Evolutionary conservation across 495 filamentous ascomycete species (phyloP).

Genomic region (Elasticomyces elasticus): DNA sequence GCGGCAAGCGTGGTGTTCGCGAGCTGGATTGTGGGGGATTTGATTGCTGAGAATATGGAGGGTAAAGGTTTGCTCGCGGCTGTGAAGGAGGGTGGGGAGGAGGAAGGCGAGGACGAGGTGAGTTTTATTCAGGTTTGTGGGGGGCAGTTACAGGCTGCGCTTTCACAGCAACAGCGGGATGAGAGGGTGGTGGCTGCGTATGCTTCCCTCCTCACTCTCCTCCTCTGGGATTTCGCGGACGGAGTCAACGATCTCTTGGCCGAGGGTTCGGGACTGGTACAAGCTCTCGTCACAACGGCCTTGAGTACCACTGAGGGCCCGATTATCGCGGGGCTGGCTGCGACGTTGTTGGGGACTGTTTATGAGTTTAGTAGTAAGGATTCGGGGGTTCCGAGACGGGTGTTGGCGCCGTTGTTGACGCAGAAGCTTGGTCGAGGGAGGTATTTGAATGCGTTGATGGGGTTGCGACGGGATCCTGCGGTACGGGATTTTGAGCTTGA

Average conservation of each 20-base stretch:
- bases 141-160: constrained; percentile 64
- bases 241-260: constrained; percentile 88
- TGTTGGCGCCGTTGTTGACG: constrained; percentile 69
- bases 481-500: constrained; percentile 88
- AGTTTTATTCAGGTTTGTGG: constrained; percentile 85
- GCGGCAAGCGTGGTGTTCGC: constrained; percentile 54
- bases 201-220: constrained; percentile 82
- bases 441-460: constrained; percentile 76
- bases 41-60: constrained; percentile 72
- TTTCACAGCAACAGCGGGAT: constrained; percentile 69
- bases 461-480: constrained; percentile 67
- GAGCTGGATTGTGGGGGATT: constrained; percentile 75
- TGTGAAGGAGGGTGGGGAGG: constrained; percentile 81
- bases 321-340: constrained; percentile 74
- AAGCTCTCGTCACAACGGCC: constrained; percentile 35
- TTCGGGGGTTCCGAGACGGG: constrained; percentile 76
- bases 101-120: constrained; percentile 86
- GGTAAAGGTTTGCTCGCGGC: constrained; percentile 71
- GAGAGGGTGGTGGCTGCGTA: constrained; percentile 76
- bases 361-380: constrained; percentile 98
- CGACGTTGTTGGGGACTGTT: constrained; percentile 72
- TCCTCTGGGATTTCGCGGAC: constrained; percentile 86
- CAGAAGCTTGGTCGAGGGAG: constrained; percentile 74
- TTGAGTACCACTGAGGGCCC: constrained; percentile 49
- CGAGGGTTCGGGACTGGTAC: constrained; percentile 84